Base-by-base conservation (phyloP, 2,329 filamentous ascomycete species). In the Paramyrothecium sp. region DNA sequence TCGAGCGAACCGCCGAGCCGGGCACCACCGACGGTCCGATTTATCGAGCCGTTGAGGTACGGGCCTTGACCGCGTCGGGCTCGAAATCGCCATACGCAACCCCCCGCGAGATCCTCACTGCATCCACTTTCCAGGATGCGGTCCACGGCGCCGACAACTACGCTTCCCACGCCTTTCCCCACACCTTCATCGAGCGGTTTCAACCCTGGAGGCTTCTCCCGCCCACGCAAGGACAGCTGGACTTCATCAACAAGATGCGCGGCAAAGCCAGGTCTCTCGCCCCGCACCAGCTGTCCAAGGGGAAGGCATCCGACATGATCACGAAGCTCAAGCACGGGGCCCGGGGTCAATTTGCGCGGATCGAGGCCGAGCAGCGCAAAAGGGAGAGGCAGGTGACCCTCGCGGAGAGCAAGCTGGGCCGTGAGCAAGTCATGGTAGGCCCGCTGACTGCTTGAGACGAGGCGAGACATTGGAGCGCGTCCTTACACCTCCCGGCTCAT, bases 321-420 rank as follows among this genome's bases (percentile, higher is more conserved):
- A 96, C 91, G 8, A 96, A 96, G 73, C 69, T 97, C 60, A 94
- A 89, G 71, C 90, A 95, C 69, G 94, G 94, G 1, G 91, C 90
- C 1, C 84, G 78, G 71, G 90, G 74, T 60, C 85, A 75, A 75
- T 92, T 83, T 69, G 76, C 79, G 23, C 78, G 67, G 34, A 73
- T 84, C 57, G 79, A 82, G 66, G 77, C 75, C 0, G 75, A 80
- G 55, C 86, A 81, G 69, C 82, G 78, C 48, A 81, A 80, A 54
- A 74, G 69, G 38, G 72, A 77, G 53, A 79, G 67, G 59, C 68
- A 75, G 41, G 65, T 57, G 22, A 63, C 72, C 3, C 69, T 72
- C 22, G 58, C 67, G 12, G 75, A 81, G 56, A 73, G 71, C 8
- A 73, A 77, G 60, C 74, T 67, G 59, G 66, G 71, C 53, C 76